A percentile compares a stretch with the other conserved stretches of the same genome.
Conservation (phyloP, 1,284 basidiomycete species). For the Serendipita sp. region DNA sequence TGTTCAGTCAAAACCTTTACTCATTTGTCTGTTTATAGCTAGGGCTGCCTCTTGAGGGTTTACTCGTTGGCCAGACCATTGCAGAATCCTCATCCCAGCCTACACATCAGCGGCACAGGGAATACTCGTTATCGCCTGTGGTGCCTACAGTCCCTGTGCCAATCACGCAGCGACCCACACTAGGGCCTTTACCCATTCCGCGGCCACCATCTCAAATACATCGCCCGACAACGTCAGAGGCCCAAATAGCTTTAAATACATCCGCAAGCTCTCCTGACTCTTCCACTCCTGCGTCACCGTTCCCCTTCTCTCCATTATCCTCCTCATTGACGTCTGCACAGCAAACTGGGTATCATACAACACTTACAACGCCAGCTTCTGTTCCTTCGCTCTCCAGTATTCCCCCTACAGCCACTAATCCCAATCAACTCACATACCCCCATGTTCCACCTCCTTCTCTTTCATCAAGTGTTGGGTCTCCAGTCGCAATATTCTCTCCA, state of each 20-base stretch:
- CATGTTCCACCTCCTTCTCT: constrained; percentile 55
- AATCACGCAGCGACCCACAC: constrained; percentile 22
- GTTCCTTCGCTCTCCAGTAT: constrained; percentile 32
- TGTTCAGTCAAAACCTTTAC: not conserved
- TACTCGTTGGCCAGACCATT: constrained; percentile 46
- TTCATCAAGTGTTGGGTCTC: constrained; percentile 52
- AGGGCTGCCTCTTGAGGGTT: constrained; percentile 55
- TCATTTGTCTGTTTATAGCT: constrained; percentile 29
- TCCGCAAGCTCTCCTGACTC: constrained; percentile 24
- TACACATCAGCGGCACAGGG: constrained; percentile 39
- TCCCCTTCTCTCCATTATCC: constrained; percentile 41
- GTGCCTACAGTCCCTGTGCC: constrained; percentile 17
- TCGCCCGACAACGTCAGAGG: constrained; percentile 23
- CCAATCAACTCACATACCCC: constrained; percentile 36
- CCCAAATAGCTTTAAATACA: constrained; percentile 21
- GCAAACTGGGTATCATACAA: constrained; percentile 40
- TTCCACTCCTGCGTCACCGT: constrained; percentile 39
- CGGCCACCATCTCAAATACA: constrained; percentile 48
- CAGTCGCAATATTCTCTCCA: constrained; percentile 27
- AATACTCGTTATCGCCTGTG: constrained; percentile 20
- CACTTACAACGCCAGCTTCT: constrained; percentile 43
- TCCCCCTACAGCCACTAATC: constrained; percentile 21
- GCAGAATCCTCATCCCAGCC: constrained; percentile 54
- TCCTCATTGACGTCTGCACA: constrained; percentile 22
- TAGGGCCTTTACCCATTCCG: constrained; percentile 45